Percentiles rank a stretch among this genome's conserved stretches.
phyloP scores from a whole-genome alignment of 2,329 filamentous ascomycete genomes.

The Colletotrichum navitas region DNA sequence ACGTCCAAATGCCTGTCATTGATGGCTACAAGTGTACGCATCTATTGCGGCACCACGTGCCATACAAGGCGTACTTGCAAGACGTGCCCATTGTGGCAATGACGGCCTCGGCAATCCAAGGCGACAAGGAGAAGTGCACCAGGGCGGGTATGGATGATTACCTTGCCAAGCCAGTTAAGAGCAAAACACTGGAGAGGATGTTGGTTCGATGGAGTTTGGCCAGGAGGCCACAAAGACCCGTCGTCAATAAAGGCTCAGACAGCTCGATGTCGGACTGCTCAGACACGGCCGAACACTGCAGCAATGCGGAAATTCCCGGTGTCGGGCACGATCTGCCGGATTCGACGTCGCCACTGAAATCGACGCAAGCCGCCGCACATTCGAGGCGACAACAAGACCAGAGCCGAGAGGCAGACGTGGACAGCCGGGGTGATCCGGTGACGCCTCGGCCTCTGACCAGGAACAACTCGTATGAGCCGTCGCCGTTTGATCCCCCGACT shows the following conservation, averaged over 20 bases:
- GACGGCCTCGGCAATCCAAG: slow-evolving; percentile 83
- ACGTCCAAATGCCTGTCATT: slow-evolving; percentile 81
- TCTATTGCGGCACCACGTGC: slow-evolving; percentile 74
- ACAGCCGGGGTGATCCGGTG: slow-evolving; percentile 46
- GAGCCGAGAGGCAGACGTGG: slow-evolving; percentile 15
- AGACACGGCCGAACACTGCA: slow-evolving; percentile 58
- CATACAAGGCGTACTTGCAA: slow-evolving; percentile 70
- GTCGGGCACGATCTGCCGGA: slow-evolving; percentile 41
- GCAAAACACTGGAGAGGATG: slow-evolving; percentile 76
- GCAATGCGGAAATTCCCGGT: slow-evolving; percentile 57
- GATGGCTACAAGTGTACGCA: slow-evolving; percentile 85
- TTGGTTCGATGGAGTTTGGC: slow-evolving; percentile 74
- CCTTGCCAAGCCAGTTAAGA: slow-evolving; percentile 79
- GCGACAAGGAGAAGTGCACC: slow-evolving; percentile 80
- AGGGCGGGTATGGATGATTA: slow-evolving; percentile 83
- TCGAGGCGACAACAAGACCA: background rate
- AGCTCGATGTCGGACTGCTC: slow-evolving; percentile 58
- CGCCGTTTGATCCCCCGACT: slow-evolving; percentile 56
- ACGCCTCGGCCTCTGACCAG: slow-evolving; percentile 58
- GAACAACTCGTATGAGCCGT: slow-evolving; percentile 55
- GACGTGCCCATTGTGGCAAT: slow-evolving; percentile 84
- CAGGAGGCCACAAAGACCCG: slow-evolving; percentile 45
- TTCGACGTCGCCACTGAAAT: background rate
- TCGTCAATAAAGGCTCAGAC: slow-evolving; percentile 19
- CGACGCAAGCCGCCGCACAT: background rate